Evolutionary conservation across 768 basidiomycete species (phyloP).

Genomic region (Mrakia frigida): DNA sequence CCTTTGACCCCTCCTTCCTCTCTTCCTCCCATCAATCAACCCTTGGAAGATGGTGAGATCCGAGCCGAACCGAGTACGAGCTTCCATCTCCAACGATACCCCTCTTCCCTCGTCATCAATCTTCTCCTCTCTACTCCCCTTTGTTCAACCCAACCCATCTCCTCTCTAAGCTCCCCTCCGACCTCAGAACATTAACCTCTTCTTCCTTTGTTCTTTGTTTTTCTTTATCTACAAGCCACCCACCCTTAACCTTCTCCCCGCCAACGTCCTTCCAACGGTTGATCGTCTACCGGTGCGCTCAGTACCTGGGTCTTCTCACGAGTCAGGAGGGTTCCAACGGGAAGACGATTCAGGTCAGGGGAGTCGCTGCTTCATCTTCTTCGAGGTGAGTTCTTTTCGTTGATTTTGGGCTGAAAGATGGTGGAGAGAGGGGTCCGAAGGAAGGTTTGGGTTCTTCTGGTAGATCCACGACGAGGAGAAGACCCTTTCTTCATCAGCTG

Average conservation of each 20-base stretch:
- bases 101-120: neutral
- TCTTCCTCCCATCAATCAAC: neutral
- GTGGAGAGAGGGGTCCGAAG: neutral
- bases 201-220: neutral
- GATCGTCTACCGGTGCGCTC: conserved; percentile 32
- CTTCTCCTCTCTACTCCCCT: neutral
- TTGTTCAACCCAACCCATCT: neutral
- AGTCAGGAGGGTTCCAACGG: conserved; percentile 7
- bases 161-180: neutral
- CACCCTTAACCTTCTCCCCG: conserved; percentile 22
- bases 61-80: neutral
- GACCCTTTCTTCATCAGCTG: neutral
- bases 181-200: neutral
- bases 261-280: conserved; percentile 28
- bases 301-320: conserved; percentile 29
- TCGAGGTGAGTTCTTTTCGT: neutral
- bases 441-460: neutral
- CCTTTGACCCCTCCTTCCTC: neutral
- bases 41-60: neutral
- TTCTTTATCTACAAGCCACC: neutral
- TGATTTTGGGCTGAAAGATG: neutral
- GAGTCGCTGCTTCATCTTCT: neutral
- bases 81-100: neutral
- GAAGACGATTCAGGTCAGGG: conserved; percentile 26
- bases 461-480: neutral